phyloP scores from a whole-genome alignment of 2,329 filamentous ascomycete species.

The Leptosphaerulina australis region DNA sequence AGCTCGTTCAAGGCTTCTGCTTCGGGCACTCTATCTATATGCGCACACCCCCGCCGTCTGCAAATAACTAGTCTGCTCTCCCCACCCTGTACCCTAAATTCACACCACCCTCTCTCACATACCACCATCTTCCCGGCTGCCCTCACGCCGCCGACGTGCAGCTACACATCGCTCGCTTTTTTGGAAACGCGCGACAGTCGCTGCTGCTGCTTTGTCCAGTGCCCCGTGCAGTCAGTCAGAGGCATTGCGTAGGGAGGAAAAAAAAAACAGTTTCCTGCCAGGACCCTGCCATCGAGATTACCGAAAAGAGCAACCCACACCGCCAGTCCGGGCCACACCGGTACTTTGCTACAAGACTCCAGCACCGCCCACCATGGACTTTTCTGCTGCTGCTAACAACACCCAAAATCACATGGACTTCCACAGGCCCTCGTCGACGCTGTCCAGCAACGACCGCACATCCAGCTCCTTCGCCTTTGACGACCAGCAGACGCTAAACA shows the following conservation, averaged over 20 bases:
- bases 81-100: constrained; percentile 24
- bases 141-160: constrained; percentile 2
- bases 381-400: constrained; percentile 30
- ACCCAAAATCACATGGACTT: constrained; percentile 45
- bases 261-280: constrained; percentile 19
- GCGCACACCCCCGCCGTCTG: constrained; percentile 18
- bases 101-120: constrained; percentile 24
- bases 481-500: constrained; percentile 58
- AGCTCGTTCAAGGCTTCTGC: constrained; percentile 10
- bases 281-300: constrained; percentile 29
- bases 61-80: constrained; percentile 34
- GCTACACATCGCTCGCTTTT: constrained; percentile 8
- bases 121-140: constrained; percentile 12
- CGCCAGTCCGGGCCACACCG: constrained; percentile 49
- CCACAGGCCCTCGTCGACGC: constrained; percentile 46
- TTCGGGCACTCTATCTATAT: constrained; percentile 15
- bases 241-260: no score
- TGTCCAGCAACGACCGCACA: constrained; percentile 47
- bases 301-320: constrained; percentile 48
- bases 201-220: no score
- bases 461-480: constrained; percentile 53
- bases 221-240: no score
- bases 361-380: constrained; percentile 44
- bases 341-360: constrained; percentile 48
- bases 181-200: background rate